phyloP scores from a whole-genome alignment of 2,329 filamentous ascomycete species.

The Arthrobotrys iridis region DNA sequence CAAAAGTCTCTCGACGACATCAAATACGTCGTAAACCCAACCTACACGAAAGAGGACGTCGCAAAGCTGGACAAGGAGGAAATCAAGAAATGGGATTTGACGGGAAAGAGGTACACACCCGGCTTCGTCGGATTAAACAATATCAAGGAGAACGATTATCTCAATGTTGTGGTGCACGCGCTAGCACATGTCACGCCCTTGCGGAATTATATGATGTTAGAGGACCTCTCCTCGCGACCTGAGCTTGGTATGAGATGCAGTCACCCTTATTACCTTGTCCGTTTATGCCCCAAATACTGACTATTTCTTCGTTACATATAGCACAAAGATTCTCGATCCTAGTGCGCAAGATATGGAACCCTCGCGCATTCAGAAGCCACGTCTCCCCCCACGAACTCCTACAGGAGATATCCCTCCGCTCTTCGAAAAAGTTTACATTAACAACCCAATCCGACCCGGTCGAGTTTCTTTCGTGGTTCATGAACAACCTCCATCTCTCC shows the following conservation, averaged over 20 bases:
- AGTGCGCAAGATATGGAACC: slow-evolving; percentile 97
- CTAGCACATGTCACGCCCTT: slow-evolving; percentile 88
- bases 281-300: neutral
- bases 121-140: slow-evolving; percentile 99
- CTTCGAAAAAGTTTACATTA: slow-evolving; percentile 90
- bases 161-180: slow-evolving; percentile 93
- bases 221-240: slow-evolving; percentile 76
- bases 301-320: neutral
- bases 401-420: slow-evolving; percentile 89
- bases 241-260: slow-evolving; percentile 79
- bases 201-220: slow-evolving; percentile 89
- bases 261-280: neutral
- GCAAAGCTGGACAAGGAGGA: slow-evolving; percentile 76
- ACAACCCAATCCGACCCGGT: slow-evolving; percentile 93
- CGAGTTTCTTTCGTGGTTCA: slow-evolving; percentile 96
- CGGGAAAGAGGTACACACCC: slow-evolving; percentile 85
- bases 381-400: slow-evolving; percentile 97
- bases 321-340: slow-evolving; percentile 81
- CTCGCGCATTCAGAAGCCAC: slow-evolving; percentile 92
- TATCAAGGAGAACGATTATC: slow-evolving; percentile 99
- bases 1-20: slow-evolving; percentile 96
- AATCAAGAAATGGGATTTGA: slow-evolving; percentile 75
- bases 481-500: slow-evolving; percentile 92
- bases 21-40: slow-evolving; percentile 95
- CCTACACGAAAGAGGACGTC: slow-evolving; percentile 82